Evolutionary conservation across 352 stramenopile species (phyloP).

Genomic region (Pythium coloratum): DNA sequence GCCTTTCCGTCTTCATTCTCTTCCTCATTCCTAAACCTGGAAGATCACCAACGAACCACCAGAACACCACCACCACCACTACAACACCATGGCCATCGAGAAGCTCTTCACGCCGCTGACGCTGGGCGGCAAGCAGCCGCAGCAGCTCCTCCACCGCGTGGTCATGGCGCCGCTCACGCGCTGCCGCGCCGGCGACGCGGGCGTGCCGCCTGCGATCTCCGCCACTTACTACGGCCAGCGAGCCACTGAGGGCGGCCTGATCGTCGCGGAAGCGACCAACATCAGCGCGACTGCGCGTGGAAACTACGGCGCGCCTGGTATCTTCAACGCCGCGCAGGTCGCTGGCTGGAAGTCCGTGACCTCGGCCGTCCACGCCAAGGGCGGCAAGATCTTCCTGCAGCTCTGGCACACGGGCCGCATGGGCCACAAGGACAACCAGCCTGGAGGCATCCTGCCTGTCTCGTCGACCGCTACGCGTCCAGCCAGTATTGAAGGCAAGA

Average conservation of each 20-base stretch:
- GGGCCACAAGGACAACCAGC: constrained; percentile 41
- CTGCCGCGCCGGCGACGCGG: constrained; percentile 12
- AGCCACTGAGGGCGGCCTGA: constrained; percentile 33
- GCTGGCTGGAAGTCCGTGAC: constrained; percentile 41
- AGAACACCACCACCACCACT: not conserved
- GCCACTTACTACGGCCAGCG: constrained; percentile 44
- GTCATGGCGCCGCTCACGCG: constrained; percentile 45
- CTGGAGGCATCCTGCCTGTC: constrained; percentile 32
- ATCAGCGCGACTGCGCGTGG: constrained; percentile 27
- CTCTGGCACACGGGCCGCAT: constrained; percentile 72
- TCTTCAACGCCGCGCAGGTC: constrained; percentile 39
- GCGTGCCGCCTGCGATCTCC: constrained; percentile 16
- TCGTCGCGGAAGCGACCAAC: constrained; percentile 43
- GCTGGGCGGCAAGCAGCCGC: constrained; percentile 21
- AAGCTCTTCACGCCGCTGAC: constrained; percentile 32
- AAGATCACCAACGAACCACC: not conserved
- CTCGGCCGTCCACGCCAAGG: constrained; percentile 62
- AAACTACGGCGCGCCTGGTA: constrained; percentile 32
- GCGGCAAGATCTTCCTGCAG: constrained; percentile 63
- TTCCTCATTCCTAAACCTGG: not conserved
- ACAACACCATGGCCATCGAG: constrained; percentile 8
- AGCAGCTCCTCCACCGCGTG: constrained; percentile 38
- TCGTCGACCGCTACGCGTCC: constrained; percentile 30
- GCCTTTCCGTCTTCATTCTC: not conserved
- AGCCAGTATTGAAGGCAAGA: not conserved